phyloP scores from a whole-genome alignment of 2,329 filamentous ascomycete species.

The Fusarium scirpi region DNA sequence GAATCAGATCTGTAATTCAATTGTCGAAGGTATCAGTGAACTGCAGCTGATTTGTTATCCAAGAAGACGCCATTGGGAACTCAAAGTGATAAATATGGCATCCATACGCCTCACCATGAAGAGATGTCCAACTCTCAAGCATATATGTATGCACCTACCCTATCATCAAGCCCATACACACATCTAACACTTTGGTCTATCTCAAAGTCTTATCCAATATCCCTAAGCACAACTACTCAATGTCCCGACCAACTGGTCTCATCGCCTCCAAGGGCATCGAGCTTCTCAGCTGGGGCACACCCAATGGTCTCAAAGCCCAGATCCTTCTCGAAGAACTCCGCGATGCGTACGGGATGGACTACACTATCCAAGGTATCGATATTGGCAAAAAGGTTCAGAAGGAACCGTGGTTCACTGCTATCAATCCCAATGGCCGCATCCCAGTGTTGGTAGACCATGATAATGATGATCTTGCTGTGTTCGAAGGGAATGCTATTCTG shows the following conservation, averaged over 20 bases:
- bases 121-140: neutral
- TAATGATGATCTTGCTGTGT: conserved; percentile 71
- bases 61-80: neutral
- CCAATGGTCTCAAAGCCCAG: conserved; percentile 68
- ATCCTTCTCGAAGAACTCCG: conserved; percentile 75
- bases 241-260: conserved; percentile 61
- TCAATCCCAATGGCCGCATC: conserved; percentile 74
- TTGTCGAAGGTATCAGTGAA: neutral
- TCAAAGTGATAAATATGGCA: neutral
- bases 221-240: conserved; percentile 22
- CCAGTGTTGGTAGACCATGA: conserved; percentile 76
- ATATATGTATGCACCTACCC: neutral
- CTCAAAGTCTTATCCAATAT: neutral
- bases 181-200: neutral
- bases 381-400: conserved; percentile 74
- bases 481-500: conserved; percentile 81
- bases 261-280: conserved; percentile 74
- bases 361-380: conserved; percentile 69
- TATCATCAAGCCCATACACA: neutral
- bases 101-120: neutral
- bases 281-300: conserved; percentile 68
- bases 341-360: conserved; percentile 71
- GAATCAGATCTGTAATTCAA: neutral
- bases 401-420: conserved; percentile 72
- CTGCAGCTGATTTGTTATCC: neutral